These are phyloP conservation scores for Xylaria venustula DNA, from an alignment of 495 filamentous ascomycete species.

Conservation along the genomic window DNA sequence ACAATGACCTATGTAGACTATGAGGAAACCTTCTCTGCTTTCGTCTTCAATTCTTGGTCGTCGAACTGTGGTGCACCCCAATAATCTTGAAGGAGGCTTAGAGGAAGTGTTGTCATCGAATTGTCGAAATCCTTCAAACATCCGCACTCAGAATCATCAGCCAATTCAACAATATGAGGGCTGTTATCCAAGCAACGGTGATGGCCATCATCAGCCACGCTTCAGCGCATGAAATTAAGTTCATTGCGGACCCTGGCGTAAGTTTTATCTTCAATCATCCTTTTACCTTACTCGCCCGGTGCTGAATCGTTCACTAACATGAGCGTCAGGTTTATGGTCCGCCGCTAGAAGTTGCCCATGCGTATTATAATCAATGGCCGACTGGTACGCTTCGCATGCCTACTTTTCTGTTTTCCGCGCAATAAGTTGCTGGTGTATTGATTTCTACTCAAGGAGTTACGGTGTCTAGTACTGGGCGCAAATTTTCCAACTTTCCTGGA, in stretches of 20 bases:
- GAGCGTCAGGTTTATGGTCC: constrained; percentile 28
- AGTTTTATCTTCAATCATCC: background rate
- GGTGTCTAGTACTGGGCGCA: constrained; percentile 34
- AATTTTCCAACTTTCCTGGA: constrained; percentile 41
- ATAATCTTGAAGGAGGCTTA: too few species aligned
- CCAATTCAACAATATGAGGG: background rate
- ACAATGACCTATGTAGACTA: too few species aligned
- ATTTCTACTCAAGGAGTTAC: constrained; percentile 21
- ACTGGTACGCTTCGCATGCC: constrained; percentile 19
- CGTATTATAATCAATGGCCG: constrained; percentile 45
- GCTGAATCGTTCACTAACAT: constrained; percentile 23
- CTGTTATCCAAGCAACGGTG: background rate
- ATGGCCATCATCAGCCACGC: background rate
- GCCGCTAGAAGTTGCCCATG: constrained; percentile 37
- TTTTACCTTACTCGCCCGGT: too few species aligned
- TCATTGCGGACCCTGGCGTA: constrained; percentile 1
- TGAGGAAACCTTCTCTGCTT: too few species aligned
- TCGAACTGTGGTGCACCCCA: too few species aligned
- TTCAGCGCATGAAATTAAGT: background rate
- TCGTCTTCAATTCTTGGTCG: too few species aligned
- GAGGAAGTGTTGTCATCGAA: too few species aligned
- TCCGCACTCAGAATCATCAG: too few species aligned
- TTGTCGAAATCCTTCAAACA: too few species aligned
- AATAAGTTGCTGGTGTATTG: too few species aligned
- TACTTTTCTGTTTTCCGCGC: too few species aligned